Conservation (phyloP, 2,329 filamentous ascomycete species). For the Colletotrichum sp. region DNA sequence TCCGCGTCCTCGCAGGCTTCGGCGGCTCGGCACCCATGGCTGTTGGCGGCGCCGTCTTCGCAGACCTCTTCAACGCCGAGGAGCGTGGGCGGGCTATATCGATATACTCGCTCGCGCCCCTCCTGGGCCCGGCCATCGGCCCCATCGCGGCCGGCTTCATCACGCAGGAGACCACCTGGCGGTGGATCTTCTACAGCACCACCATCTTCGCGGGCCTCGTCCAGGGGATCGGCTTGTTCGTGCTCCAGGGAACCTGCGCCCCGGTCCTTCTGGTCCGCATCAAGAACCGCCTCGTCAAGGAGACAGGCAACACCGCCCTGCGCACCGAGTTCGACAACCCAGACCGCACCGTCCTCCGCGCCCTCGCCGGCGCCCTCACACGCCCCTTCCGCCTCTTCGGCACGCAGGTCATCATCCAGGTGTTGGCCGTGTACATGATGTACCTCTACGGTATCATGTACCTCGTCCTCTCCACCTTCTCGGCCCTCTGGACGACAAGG, state of each 20-base stretch:
- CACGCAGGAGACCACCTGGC: slow-evolving; percentile 66
- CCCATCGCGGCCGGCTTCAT: slow-evolving; percentile 72
- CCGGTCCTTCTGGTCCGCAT: slow-evolving; percentile 65
- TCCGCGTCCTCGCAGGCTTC: slow-evolving; percentile 49
- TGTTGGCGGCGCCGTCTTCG: slow-evolving; percentile 43
- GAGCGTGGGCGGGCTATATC: slow-evolving; percentile 43
- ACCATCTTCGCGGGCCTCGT: slow-evolving; percentile 66
- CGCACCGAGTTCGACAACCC: slow-evolving; percentile 58
- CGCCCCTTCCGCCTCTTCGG: slow-evolving; percentile 51
- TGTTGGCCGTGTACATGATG: slow-evolving; percentile 47
- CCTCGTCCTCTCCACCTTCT: slow-evolving; percentile 54
- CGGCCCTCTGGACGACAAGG: slow-evolving; percentile 44
- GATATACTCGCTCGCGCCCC: slow-evolving; percentile 40
- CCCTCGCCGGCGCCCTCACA: slow-evolving; percentile 30
- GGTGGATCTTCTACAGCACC: slow-evolving; percentile 75
- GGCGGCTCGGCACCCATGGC: slow-evolving; percentile 44
- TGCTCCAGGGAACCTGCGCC: slow-evolving; percentile 69
- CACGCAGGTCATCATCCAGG: slow-evolving; percentile 51
- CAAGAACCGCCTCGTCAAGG: slow-evolving; percentile 57
- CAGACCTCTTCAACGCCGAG: slow-evolving; percentile 45
- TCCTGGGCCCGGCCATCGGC: slow-evolving; percentile 68
- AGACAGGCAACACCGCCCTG: slow-evolving; percentile 56
- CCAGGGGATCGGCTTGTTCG: slow-evolving; percentile 61
- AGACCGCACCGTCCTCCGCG: slow-evolving; percentile 24
- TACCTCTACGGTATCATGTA: slow-evolving; percentile 47